phyloP scores from a whole-genome alignment of 352 stramenopile genomes.

The Phytophthora chlamydospora region DNA sequence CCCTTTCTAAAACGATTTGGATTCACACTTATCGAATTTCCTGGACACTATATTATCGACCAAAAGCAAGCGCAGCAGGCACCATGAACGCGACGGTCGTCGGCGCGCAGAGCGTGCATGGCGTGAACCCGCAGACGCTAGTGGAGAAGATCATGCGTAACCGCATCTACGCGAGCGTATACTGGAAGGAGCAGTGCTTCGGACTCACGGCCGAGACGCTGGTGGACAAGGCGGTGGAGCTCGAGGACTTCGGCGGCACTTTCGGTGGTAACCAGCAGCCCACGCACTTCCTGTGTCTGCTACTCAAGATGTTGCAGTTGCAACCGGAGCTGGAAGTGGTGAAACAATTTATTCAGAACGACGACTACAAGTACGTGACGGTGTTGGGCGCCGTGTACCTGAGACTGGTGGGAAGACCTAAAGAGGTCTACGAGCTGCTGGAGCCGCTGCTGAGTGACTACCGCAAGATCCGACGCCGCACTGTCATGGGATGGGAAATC shows the following conservation, averaged over 20 bases:
- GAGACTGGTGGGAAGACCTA: constrained; percentile 91
- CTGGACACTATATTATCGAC: too few relatives aligned
- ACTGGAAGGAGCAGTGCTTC: constrained; percentile 99
- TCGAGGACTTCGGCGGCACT: constrained; percentile 93
- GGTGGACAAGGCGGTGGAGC: constrained; percentile 95
- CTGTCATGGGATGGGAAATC: constrained; percentile 92
- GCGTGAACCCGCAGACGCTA: constrained; percentile 97
- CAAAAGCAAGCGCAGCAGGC: not conserved
- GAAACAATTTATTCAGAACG: constrained; percentile 94
- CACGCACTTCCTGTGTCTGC: constrained; percentile 97
- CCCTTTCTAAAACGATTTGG: not conserved
- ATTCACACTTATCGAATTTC: not conserved
- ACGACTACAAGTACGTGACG: constrained; percentile 99
- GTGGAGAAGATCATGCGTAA: constrained; percentile 99
- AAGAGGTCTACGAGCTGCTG: constrained; percentile 94
- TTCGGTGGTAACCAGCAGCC: constrained; percentile 96
- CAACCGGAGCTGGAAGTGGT: constrained; percentile 96
- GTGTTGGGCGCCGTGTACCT: constrained; percentile 97
- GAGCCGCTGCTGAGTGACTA: constrained; percentile 97
- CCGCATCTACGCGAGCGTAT: constrained; percentile 95
- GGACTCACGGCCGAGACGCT: constrained; percentile 95
- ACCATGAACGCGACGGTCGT: constrained; percentile 92
- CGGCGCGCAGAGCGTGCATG: constrained; percentile 91
- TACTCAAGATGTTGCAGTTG: constrained; percentile 99
- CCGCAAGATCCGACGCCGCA: constrained; percentile 92